Base-by-base conservation (phyloP, 495 filamentous ascomycete species). In the Aspergillus nanangensis region DNA sequence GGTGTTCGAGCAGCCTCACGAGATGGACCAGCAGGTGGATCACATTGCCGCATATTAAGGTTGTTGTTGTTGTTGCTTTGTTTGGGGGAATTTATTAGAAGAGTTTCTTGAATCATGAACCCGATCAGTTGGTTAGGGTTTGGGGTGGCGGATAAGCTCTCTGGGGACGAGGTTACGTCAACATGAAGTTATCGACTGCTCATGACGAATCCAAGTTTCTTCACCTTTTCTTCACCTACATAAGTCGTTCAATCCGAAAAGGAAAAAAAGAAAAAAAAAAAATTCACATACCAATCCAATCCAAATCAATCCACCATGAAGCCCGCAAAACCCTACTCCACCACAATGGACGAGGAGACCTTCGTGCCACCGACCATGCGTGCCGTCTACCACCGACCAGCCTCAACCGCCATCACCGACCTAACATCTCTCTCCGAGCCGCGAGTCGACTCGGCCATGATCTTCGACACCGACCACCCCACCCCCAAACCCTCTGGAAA, bases 1-100 rank as follows among this genome's bases (percentile, higher is more conserved):
- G 55, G 80, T 91, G 1, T 96, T 95, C 69, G 79, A 86, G 40
- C 72, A 87, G 21, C 79, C 92, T 5, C 60, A 70, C 25, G 88
- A 95, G 65, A 48, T 88, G 20, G 63, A 75, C 48, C 57, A 56
- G 38, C 65, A 65, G 41, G 61, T 85, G 2, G 70, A 71, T 48
- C 56, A 57, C 19, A 50, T 83, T 45, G 62, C 15, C 18, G 18
- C 37, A n/a, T n/a, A n/a, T n/a, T n/a, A n/a, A n/a, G n/a, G n/a
- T n/a, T n/a, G n/a, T n/a, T n/a, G n/a, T n/a, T n/a, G n/a, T n/a
- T n/a, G n/a, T n/a, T n/a, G n/a, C n/a, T n/a, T n/a, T n/a, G n/a
- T n/a, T n/a, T n/a, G n/a, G n/a, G n/a, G n/a, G n/a, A n/a, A n/a
- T n/a, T n/a, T n/a, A n/a, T n/a, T n/a, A n/a, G n/a, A 29, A 15